Evolutionary conservation across 257 asterid genomes (phyloP).

Genomic region (Paulownia fortunei): DNA sequence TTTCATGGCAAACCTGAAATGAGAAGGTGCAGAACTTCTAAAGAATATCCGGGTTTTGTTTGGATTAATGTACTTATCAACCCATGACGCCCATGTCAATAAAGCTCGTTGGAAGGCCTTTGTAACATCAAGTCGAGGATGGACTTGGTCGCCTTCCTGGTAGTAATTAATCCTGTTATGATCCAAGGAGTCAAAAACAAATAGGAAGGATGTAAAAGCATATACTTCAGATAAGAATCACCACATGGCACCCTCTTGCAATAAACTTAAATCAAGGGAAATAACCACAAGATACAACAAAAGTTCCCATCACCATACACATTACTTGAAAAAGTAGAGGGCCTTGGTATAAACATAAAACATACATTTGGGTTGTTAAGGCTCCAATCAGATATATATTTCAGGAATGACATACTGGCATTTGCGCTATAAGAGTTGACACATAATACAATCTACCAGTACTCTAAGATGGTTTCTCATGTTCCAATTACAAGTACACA

Average conservation of each 20-base stretch:
- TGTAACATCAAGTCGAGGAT: conserved; percentile 72
- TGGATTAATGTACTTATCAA: conserved; percentile 71
- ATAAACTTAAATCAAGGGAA: conserved; percentile 5
- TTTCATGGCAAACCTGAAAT: conserved; percentile 72
- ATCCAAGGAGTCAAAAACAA: conserved; percentile 8
- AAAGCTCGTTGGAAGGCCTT: conserved; percentile 73
- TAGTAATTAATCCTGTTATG: conserved; percentile 76
- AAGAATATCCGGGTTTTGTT: conserved; percentile 74
- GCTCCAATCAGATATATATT: too few relatives aligned
- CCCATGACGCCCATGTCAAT: conserved; percentile 86
- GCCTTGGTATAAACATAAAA: neutral
- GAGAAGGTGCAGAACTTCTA: conserved; percentile 93
- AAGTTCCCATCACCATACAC: neutral
- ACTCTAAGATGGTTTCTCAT: neutral
- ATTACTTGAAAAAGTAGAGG: neutral
- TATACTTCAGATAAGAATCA: neutral
- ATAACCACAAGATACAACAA: neutral
- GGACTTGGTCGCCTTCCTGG: conserved; percentile 79
- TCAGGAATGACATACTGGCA: too few relatives aligned
- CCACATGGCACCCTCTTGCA: neutral
- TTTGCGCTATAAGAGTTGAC: too few relatives aligned
- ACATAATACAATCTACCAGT: neutral
- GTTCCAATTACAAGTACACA: neutral
- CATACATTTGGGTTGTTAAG: neutral
- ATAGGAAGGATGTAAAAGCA: neutral